Evolutionary conservation across 164 flowering plant species (phyloP).

Genomic region (Cinnamomum chago): DNA sequence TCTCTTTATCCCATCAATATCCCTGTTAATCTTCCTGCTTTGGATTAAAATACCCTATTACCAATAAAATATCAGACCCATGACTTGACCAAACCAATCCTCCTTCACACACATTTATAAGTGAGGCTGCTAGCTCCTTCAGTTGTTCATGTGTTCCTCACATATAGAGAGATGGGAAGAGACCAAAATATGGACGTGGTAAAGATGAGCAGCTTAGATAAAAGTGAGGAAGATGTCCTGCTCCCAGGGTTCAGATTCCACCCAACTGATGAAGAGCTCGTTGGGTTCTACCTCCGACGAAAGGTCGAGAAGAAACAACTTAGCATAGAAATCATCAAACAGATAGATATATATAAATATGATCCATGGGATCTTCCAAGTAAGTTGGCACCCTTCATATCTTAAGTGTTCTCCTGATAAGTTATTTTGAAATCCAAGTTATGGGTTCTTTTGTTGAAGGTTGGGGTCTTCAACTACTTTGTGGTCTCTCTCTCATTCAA

Average conservation of each 20-base stretch:
- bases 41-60: background rate
- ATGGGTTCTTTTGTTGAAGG: background rate
- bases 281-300: conserved; percentile 65
- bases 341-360: conserved; percentile 75
- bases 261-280: conserved; percentile 87
- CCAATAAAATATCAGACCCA: conserved; percentile 1
- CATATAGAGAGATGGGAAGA: background rate
- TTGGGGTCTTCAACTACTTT: background rate
- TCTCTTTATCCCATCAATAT: background rate
- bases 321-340: conserved; percentile 61
- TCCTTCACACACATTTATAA: conserved; percentile 10
- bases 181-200: background rate
- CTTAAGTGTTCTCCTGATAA: too few relatives aligned
- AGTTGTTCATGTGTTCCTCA: background rate
- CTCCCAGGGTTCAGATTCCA: conserved; percentile 92
- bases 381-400: conserved; percentile 27
- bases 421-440: background rate
- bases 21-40: background rate
- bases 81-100: conserved; percentile 20
- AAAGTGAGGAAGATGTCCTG: conserved; percentile 28
- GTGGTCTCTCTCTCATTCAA: background rate
- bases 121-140: background rate
- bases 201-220: conserved; percentile 2
- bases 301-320: conserved; percentile 64
- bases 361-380: conserved; percentile 98